A percentile compares a stretch with the other conserved stretches of the same genome.
These are phyloP conservation scores for Rhipidocladum racemiflorum DNA, from an alignment of 176 grass and related monocot genomes.

Conservation along the genomic window DNA sequence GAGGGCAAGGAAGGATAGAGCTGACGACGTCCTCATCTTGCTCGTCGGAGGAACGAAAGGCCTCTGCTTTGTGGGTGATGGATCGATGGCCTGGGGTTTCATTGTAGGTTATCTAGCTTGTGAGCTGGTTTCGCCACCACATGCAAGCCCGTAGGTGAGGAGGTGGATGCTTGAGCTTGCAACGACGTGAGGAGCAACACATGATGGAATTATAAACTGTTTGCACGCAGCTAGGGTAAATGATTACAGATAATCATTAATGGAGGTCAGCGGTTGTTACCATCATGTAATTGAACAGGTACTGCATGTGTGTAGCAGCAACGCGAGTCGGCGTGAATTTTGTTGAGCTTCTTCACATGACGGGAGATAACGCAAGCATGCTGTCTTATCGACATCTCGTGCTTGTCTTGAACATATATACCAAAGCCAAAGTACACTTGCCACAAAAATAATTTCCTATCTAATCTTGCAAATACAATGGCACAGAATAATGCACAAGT, in stretches of 20 bases:
- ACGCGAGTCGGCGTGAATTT: neutral
- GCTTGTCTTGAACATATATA: neutral
- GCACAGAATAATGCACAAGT: neutral
- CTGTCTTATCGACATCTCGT: neutral
- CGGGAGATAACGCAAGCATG: neutral
- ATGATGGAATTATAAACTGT: neutral
- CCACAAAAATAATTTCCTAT: neutral
- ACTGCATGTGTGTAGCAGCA: neutral
- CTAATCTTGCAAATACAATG: neutral
- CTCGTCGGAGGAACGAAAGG: neutral
- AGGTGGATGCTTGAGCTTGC: neutral
- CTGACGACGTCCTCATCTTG: constrained; percentile 27
- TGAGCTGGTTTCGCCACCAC: neutral
- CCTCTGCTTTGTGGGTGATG: neutral
- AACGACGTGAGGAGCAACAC: constrained; percentile 40
- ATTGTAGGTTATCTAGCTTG: constrained; percentile 1
- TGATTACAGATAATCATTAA: neutral
- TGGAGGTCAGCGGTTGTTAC: neutral
- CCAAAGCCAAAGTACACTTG: neutral
- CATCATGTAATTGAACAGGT: neutral
- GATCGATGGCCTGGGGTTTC: neutral
- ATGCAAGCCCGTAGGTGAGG: constrained; percentile 28
- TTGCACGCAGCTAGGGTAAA: constrained; percentile 22
- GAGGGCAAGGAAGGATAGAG: constrained; percentile 16
- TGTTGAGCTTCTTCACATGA: neutral